phyloP scores from a whole-genome alignment of 2,329 filamentous ascomycete species.

The Aspergillus ochraceus region DNA sequence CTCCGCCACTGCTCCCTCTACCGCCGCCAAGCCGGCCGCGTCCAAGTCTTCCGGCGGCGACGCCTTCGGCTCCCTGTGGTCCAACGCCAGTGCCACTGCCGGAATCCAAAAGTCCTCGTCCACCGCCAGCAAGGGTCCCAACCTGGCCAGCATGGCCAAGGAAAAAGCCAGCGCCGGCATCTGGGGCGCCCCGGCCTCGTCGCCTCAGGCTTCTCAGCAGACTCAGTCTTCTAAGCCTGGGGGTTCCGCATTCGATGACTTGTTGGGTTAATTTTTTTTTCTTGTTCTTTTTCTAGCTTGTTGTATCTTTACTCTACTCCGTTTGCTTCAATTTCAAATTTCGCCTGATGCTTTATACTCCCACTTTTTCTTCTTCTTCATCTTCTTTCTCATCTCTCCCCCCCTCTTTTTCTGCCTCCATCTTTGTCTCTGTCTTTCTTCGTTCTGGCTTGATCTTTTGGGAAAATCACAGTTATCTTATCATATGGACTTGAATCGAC shows the following conservation, averaged over 20 bases:
- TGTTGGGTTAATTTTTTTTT: conserved; percentile 33
- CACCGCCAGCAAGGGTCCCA: conserved; percentile 65
- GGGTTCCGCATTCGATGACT: conserved; percentile 42
- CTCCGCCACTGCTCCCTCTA: conserved; percentile 39
- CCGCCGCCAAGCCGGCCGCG: conserved; percentile 50
- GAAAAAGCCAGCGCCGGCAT: conserved; percentile 94
- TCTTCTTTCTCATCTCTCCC: background rate
- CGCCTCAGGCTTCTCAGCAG: conserved; percentile 36
- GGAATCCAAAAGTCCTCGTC: conserved; percentile 72
- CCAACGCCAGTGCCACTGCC: conserved; percentile 63
- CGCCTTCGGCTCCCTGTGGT: conserved; percentile 87
- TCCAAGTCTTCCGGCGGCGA: conserved; percentile 65
- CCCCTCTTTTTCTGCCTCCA: background rate
- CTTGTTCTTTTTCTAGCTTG: conserved; percentile 1
- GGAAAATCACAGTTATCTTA: background rate
- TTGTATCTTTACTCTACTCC: background rate
- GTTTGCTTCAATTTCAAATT: conserved; percentile 5
- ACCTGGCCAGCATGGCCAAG: conserved; percentile 93
- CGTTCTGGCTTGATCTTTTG: background rate
- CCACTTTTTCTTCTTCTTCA: conserved; percentile 6
- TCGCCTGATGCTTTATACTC: background rate
- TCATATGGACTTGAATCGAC: background rate
- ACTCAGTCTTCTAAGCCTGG: conserved; percentile 29
- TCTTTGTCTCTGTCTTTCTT: background rate
- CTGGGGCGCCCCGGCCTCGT: conserved; percentile 72